These are phyloP conservation scores for Knufia petricola DNA, from an alignment of 2,329 filamentous ascomycete species.

Conservation along the genomic window DNA sequence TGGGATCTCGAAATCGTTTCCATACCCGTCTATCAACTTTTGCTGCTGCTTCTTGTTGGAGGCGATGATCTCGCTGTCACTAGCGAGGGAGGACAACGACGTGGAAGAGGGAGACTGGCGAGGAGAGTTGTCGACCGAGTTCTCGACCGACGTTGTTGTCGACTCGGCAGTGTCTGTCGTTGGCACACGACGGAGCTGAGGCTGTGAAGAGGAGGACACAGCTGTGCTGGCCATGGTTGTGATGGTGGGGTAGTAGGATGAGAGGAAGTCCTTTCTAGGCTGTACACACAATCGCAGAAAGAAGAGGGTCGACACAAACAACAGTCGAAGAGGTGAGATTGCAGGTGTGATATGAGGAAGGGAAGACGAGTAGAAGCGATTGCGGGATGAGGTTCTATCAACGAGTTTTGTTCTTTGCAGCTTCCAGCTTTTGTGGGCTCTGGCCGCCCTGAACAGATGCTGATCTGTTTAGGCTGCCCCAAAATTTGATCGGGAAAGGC, in stretches of 20 bases:
- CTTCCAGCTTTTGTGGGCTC: neutral
- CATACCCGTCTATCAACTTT: constrained; percentile 76
- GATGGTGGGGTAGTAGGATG: neutral
- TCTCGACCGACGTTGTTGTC: too few species aligned
- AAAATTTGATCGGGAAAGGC: neutral
- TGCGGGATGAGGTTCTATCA: neutral
- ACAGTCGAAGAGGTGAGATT: neutral
- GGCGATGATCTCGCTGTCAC: constrained; percentile 43
- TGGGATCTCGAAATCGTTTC: constrained; percentile 86
- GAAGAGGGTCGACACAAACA: constrained; percentile 2
- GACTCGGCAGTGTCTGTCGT: constrained; percentile 46
- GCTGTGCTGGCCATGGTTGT: constrained; percentile 43
- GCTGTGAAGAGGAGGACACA: constrained; percentile 30
- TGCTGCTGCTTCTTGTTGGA: constrained; percentile 38
- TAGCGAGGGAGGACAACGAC: constrained; percentile 81
- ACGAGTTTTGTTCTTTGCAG: neutral
- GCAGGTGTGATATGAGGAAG: neutral
- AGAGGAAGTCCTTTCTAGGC: neutral
- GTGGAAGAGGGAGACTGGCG: constrained; percentile 67
- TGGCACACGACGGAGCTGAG: constrained; percentile 42
- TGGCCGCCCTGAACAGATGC: neutral
- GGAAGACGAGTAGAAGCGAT: neutral
- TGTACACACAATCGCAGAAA: constrained; percentile 5
- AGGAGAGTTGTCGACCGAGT: too few species aligned
- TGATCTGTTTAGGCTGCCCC: neutral